Percentiles rank a stretch among this genome's conserved stretches.
phyloP scores from a whole-genome alignment of 225 moss, liverwort and hornwort genomes.

The Lunularia cruciata region DNA sequence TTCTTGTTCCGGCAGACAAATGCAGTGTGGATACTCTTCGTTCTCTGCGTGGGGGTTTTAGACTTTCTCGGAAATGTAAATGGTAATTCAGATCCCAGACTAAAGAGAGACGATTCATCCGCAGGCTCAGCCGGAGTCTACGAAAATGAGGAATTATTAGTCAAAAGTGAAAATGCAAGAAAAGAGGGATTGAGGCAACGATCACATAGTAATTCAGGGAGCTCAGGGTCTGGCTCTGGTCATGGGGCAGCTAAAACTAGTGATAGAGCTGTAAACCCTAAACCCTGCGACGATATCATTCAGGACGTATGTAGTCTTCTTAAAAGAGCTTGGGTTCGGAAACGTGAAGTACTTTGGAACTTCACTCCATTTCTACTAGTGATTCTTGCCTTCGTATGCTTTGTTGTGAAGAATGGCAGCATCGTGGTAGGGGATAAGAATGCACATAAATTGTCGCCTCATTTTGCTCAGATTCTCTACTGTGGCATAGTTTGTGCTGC shows the following conservation, averaged over 20 bases:
- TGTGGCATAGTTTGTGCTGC: constrained; percentile 69
- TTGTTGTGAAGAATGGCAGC: constrained; percentile 69
- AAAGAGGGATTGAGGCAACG: constrained; percentile 32
- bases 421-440: constrained; percentile 94
- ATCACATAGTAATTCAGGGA: too few species aligned
- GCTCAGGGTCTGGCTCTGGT: too few species aligned
- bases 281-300: constrained; percentile 27
- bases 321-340: constrained; percentile 51
- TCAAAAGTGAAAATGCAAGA: too few species aligned
- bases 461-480: constrained; percentile 82
- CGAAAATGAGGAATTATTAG: too few species aligned
- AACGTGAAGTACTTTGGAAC: constrained; percentile 47
- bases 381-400: constrained; percentile 60
- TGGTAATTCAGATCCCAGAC: too few species aligned
- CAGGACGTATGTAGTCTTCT: constrained; percentile 44
- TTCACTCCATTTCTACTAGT: constrained; percentile 68
- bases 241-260: too few species aligned
- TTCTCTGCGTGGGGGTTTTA: constrained; percentile 63
- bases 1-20: constrained; percentile 82
- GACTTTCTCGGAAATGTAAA: constrained; percentile 47
- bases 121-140: too few species aligned
- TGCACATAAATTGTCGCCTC: constrained; percentile 79
- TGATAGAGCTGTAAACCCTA: background rate
- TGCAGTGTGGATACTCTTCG: constrained; percentile 84
- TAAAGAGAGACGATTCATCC: background rate